Conservation (phyloP, 352 stramenopile genomes). For the Phytopythium sindhum region DNA sequence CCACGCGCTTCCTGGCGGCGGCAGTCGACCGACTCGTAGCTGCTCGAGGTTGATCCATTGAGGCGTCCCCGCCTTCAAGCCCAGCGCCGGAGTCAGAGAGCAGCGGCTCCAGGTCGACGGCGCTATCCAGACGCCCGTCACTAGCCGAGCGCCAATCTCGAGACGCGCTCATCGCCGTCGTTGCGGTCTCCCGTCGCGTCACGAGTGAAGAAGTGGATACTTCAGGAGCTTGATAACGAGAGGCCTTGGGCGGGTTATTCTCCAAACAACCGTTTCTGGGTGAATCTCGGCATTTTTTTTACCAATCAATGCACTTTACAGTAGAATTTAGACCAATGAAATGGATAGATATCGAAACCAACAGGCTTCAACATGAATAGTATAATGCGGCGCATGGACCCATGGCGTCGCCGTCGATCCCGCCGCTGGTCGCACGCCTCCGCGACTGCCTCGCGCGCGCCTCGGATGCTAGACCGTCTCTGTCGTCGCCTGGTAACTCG, state of each 20-base stretch:
- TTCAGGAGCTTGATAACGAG: too few relatives aligned
- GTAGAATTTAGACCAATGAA: background rate
- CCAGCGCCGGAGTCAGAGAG: conserved; percentile 4
- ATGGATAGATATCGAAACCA: background rate
- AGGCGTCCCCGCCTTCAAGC: background rate
- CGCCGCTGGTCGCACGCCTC: background rate
- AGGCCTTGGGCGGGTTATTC: background rate
- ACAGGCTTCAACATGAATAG: background rate
- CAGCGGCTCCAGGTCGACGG: conserved; percentile 20
- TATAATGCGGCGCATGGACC: background rate
- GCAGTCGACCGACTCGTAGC: background rate
- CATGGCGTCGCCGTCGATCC: background rate
- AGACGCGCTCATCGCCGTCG: background rate
- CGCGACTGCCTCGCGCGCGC: background rate
- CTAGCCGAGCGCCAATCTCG: background rate
- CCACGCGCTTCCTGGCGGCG: conserved; percentile 3
- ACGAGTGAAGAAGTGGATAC: too few relatives aligned
- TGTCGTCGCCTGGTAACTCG: background rate
- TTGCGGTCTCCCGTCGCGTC: background rate
- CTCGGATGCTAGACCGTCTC: too few relatives aligned
- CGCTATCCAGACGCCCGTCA: background rate
- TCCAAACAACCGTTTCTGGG: background rate
- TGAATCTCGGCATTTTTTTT: background rate
- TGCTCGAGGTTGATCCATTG: background rate
- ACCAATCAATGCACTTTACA: background rate